Percentiles rank a stretch among this genome's conserved stretches.
phyloP scores from a whole-genome alignment of 2,329 filamentous ascomycete species.

The Triangularia setosa region DNA sequence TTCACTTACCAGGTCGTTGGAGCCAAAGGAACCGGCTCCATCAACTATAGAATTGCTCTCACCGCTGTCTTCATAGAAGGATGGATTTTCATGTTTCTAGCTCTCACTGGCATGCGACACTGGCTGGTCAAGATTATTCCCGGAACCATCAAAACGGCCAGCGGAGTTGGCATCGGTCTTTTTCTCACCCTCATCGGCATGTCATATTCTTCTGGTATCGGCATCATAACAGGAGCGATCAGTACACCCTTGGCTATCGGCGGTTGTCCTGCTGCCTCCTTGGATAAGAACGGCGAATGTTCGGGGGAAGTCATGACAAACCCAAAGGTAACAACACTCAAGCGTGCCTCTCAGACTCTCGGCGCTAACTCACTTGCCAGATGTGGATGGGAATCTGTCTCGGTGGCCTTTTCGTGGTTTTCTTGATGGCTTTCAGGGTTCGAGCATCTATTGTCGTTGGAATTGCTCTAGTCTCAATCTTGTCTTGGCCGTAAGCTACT shows the following conservation, averaged over 20 bases:
- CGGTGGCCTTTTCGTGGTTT: conserved; percentile 72
- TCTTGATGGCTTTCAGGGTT: conserved; percentile 75
- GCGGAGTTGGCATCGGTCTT: conserved; percentile 61
- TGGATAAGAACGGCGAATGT: conserved; percentile 50
- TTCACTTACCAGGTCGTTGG: conserved; percentile 66
- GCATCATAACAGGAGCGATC: conserved; percentile 67
- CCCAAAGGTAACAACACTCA: conserved; percentile 53
- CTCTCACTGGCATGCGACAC: conserved; percentile 66
- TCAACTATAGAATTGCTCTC: conserved; percentile 57
- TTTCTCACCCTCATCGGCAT: conserved; percentile 62
- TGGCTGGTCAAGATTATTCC: conserved; percentile 67
- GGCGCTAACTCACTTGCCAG: conserved; percentile 33
- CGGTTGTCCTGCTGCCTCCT: conserved; percentile 61
- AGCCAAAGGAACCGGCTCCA: conserved; percentile 51
- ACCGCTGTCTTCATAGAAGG: conserved; percentile 63
- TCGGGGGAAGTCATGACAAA: conserved; percentile 67
- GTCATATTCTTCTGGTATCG: conserved; percentile 79
- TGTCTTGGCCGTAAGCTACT: conserved; percentile 67
- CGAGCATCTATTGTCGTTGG: conserved; percentile 73
- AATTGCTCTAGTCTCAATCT: conserved; percentile 65
- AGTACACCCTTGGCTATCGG: conserved; percentile 72
- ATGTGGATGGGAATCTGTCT: conserved; percentile 84
- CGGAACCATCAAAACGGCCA: conserved; percentile 61
- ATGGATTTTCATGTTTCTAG: conserved; percentile 60
- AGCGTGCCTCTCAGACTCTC: neutral